Evolutionary conservation across 768 basidiomycete genomes (phyloP).

Genomic region (Rossbeevera mucosa): DNA sequence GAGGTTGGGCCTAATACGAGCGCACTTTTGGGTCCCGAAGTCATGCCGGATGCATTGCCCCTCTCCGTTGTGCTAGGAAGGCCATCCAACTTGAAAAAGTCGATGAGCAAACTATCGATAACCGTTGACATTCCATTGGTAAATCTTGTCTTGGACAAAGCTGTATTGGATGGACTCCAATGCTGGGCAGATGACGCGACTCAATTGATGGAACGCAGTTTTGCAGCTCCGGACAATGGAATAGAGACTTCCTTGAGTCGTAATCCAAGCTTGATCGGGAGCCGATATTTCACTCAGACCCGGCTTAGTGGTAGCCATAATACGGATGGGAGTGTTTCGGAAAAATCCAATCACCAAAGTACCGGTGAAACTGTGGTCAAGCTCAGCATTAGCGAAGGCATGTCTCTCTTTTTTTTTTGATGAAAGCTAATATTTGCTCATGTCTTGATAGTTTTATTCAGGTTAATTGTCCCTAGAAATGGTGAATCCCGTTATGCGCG

Average conservation of each 20-base stretch:
- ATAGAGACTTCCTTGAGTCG: slow-evolving; percentile 38
- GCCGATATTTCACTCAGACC: slow-evolving; percentile 61
- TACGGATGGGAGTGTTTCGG: slow-evolving; percentile 37
- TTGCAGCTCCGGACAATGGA: slow-evolving; percentile 16
- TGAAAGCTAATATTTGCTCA: not conserved
- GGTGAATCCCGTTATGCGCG: slow-evolving; percentile 27
- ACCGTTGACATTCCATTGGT: slow-evolving; percentile 55
- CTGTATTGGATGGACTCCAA: slow-evolving; percentile 70
- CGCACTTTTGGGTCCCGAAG: slow-evolving; percentile 25
- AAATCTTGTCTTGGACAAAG: slow-evolving; percentile 59
- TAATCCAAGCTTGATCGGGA: slow-evolving; percentile 71
- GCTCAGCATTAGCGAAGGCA: slow-evolving; percentile 44
- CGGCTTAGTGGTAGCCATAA: slow-evolving; percentile 37
- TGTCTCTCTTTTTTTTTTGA: not conserved
- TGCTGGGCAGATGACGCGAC: slow-evolving; percentile 83
- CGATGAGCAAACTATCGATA: slow-evolving; percentile 10
- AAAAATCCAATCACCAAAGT: slow-evolving; percentile 17
- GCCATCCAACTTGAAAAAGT: not conserved
- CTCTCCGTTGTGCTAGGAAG: slow-evolving; percentile 22
- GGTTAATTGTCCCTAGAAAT: slow-evolving; percentile 48
- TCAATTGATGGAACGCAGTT: slow-evolving; percentile 58
- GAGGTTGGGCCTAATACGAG: slow-evolving; percentile 13
- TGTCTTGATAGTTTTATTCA: slow-evolving; percentile 32
- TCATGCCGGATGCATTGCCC: slow-evolving; percentile 10
- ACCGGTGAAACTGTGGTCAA: slow-evolving; percentile 48